Percentiles rank a stretch among this genome's conserved stretches.
These are phyloP conservation scores for Trichophyton equinum DNA, from an alignment of 2,329 filamentous ascomycete genomes.

Conservation along the genomic window DNA sequence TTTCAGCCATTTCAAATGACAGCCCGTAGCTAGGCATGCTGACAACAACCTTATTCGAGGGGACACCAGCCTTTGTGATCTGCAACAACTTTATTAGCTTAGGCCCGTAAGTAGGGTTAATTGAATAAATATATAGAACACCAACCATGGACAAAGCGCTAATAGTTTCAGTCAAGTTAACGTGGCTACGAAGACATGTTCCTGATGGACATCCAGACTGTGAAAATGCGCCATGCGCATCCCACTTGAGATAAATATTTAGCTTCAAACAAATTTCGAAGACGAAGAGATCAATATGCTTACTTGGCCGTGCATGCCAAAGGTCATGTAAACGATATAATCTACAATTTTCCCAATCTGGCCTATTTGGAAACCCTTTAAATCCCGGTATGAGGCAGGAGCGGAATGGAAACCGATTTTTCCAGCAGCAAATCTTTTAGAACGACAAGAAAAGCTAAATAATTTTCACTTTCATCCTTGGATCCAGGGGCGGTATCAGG, in stretches of 20 bases:
- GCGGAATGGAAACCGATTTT: slow-evolving; percentile 17
- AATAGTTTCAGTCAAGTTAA: slow-evolving; percentile 30
- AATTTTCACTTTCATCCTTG: slow-evolving; percentile 22
- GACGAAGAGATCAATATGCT: not conserved
- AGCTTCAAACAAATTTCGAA: not conserved
- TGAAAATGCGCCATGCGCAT: not conserved
- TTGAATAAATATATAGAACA: not conserved
- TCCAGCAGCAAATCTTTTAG: slow-evolving; percentile 11
- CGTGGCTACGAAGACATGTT: slow-evolving; percentile 24
- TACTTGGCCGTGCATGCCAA: slow-evolving; percentile 21
- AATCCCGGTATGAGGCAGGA: slow-evolving; percentile 22
- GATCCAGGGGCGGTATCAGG: slow-evolving; percentile 19
- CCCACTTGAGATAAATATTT: not conserved
- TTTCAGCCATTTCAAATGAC: slow-evolving; percentile 23
- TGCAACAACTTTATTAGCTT: slow-evolving; percentile 17
- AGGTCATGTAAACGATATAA: slow-evolving; percentile 28
- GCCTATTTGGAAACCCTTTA: slow-evolving; percentile 18
- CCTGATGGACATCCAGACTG: slow-evolving; percentile 17
- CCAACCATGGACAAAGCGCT: slow-evolving; percentile 23
- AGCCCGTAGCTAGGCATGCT: slow-evolving; percentile 28
- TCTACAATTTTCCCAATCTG: slow-evolving; percentile 18
- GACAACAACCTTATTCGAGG: slow-evolving; percentile 22
- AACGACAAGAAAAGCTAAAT: slow-evolving; percentile 19
- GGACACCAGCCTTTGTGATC: slow-evolving; percentile 28
- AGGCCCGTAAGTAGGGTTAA: not conserved